phyloP scores from a whole-genome alignment of 73 alveolate species.

The Uronychia setigera region DNA sequence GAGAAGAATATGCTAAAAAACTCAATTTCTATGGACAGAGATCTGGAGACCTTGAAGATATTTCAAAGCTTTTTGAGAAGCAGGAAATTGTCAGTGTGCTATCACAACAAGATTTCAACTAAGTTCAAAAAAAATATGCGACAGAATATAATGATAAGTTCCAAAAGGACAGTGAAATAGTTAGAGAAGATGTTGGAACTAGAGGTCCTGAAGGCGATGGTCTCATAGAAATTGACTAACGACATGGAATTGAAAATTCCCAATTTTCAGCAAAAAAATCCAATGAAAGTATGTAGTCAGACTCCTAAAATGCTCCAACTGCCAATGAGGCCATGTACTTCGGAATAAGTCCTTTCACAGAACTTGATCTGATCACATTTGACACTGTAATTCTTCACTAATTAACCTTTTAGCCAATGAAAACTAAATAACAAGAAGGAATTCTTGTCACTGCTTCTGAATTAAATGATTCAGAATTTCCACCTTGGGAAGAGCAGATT shows the following conservation, averaged over 20 bases:
- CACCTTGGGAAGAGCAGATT: conserved; percentile 22
- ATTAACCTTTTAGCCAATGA: conserved; percentile 4
- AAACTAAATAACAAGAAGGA: conserved; percentile 9
- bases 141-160: no score
- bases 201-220: no score
- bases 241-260: background rate
- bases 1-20: background rate
- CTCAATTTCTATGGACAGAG: background rate
- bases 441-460: conserved; percentile 7
- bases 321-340: conserved; percentile 43
- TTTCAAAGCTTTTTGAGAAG: background rate
- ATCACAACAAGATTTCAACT: background rate
- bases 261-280: background rate
- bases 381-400: conserved; percentile 7
- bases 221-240: no score
- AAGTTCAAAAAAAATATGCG: background rate
- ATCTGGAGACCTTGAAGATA: background rate
- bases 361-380: conserved; percentile 13
- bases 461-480: conserved; percentile 2
- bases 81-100: background rate
- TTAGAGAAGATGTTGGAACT: background rate
- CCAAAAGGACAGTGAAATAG: background rate
- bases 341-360: conserved; percentile 21
- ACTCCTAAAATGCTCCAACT: background rate
- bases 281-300: background rate